Conservation (phyloP, 1,284 basidiomycete genomes). For the Apiotrichum gamsii region DNA sequence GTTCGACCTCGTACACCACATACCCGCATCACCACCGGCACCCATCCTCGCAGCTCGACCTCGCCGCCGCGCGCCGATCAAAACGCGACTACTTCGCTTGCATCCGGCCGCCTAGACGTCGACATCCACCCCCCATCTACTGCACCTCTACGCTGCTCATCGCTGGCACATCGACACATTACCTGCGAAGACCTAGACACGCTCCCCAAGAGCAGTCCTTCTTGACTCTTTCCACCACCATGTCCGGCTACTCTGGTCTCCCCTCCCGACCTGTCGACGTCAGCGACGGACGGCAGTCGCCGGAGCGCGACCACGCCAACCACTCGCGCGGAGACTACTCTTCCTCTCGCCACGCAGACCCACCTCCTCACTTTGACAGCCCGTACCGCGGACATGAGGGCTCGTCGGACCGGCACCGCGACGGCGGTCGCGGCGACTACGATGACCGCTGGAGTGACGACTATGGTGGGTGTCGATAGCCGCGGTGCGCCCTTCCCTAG, state of each 20-base stretch:
- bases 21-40: no score
- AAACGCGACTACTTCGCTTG: no score
- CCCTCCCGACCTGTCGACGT: constrained; percentile 2
- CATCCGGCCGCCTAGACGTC: no score
- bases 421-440: constrained; percentile 7
- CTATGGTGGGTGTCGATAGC: constrained; percentile 23
- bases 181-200: no score
- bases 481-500: no score
- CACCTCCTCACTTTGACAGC: constrained; percentile 11
- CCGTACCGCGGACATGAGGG: constrained; percentile 1
- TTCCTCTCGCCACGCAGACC: constrained; percentile 1
- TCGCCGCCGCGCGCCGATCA: no score
- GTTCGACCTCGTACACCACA: no score
- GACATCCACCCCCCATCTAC: no score
- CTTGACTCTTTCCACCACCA: neutral
- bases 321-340: neutral
- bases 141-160: no score
- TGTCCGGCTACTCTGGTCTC: constrained; percentile 5
- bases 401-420: constrained; percentile 6
- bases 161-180: no score
- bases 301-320: constrained; percentile 5
- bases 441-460: constrained; percentile 34
- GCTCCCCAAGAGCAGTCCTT: neutral
- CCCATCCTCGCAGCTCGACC: no score
- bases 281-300: constrained; percentile 5